Evolutionary conservation across 352 stramenopile genomes (phyloP).

Genomic region (Phytophthora constricta): DNA sequence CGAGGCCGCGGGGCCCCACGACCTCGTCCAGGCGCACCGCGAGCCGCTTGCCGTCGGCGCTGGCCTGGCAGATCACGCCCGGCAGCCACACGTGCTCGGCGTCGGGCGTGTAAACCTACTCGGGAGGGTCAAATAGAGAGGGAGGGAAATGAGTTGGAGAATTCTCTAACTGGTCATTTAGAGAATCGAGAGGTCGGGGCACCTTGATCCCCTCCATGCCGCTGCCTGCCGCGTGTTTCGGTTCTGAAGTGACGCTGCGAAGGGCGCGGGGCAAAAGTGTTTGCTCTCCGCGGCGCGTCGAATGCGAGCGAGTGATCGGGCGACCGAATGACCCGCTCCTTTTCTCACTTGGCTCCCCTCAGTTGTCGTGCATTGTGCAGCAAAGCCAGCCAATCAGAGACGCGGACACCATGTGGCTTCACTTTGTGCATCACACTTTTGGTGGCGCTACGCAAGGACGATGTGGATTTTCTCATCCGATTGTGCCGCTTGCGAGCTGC

Average conservation of each 20-base stretch:
- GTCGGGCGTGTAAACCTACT: constrained; percentile 85
- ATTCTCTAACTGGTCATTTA: no score
- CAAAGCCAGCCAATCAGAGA: no score
- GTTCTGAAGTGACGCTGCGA: no score
- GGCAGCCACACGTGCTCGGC: constrained; percentile 83
- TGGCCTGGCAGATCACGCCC: constrained; percentile 66
- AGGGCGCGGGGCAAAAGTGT: no score
- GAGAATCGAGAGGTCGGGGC: neutral
- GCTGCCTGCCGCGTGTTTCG: neutral
- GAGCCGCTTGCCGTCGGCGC: constrained; percentile 49
- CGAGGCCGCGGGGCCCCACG: constrained; percentile 54
- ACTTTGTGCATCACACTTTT: no score
- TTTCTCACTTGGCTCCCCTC: neutral
- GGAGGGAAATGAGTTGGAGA: constrained; percentile 1
- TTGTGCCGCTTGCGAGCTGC: neutral
- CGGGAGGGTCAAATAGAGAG: no score
- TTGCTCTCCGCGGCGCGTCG: constrained; percentile 25
- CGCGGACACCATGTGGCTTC: neutral
- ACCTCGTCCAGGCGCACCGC: constrained; percentile 74
- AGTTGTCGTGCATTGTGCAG: neutral
- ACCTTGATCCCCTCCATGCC: constrained; percentile 73
- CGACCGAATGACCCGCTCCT: constrained; percentile 2
- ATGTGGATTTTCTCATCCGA: neutral
- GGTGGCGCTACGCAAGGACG: neutral
- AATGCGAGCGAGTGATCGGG: constrained; percentile 22